Conservation (phyloP, 331 rosid genomes). For the Saraca asoca region DNA sequence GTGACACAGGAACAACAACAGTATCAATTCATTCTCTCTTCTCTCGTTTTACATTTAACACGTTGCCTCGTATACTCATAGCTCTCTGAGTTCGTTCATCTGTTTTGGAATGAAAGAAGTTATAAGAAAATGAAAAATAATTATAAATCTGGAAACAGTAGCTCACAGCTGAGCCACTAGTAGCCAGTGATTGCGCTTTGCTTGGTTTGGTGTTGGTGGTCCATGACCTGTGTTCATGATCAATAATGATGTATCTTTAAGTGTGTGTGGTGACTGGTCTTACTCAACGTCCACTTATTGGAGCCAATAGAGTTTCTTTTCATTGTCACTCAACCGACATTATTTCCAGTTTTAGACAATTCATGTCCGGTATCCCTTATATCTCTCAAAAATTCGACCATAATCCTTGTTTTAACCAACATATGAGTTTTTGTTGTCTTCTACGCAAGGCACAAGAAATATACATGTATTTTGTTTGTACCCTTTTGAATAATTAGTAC, state of each 20-base stretch:
- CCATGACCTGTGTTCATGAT: slow-evolving; percentile 39
- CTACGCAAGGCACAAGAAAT: neutral
- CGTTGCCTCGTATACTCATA: slow-evolving; percentile 23
- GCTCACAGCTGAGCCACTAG: neutral
- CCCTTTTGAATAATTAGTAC: no score
- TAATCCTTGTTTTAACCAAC: neutral
- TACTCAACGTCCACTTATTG: slow-evolving; percentile 47
- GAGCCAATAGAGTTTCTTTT: slow-evolving; percentile 15
- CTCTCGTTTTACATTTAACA: slow-evolving; percentile 26
- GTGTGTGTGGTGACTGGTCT: slow-evolving; percentile 38
- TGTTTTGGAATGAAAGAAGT: no score
- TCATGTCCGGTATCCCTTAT: slow-evolving; percentile 24
- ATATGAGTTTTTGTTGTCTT: neutral
- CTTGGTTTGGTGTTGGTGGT: slow-evolving; percentile 38
- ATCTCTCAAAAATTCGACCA: neutral
- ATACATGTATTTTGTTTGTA: no score
- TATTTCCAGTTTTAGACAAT: slow-evolving; percentile 26
- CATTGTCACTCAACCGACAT: slow-evolving; percentile 31
- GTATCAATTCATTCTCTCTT: neutral
- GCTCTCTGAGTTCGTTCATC: no score
- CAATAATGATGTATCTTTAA: slow-evolving; percentile 16
- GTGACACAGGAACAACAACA: slow-evolving; percentile 40
- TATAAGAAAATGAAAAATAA: no score
- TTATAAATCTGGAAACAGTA: no score
- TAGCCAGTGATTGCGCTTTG: slow-evolving; percentile 29